Conservation (phyloP, 805 yeast species). For the Pichia phayaonensis region DNA sequence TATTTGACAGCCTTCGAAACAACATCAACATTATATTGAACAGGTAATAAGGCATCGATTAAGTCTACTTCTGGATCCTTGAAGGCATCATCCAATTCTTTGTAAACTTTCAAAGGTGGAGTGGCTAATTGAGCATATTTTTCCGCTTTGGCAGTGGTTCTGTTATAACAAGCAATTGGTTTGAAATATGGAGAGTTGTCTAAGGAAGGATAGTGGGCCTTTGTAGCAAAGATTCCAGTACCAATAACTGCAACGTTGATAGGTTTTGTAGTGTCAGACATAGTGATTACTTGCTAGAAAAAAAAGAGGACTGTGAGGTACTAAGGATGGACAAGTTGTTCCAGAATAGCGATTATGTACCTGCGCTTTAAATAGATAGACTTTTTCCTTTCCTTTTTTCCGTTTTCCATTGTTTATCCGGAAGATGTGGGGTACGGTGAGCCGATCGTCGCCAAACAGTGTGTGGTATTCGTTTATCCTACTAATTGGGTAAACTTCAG, state of each 20-base stretch:
- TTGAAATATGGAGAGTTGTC: constrained; percentile 44
- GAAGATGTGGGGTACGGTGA: too few relatives aligned
- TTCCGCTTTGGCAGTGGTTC: constrained; percentile 80
- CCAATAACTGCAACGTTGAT: constrained; percentile 64
- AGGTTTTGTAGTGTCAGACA: background rate
- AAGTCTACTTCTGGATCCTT: constrained; percentile 61
- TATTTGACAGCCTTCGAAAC: constrained; percentile 64
- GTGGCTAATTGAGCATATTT: constrained; percentile 48
- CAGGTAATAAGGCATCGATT: constrained; percentile 87
- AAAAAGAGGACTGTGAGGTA: background rate
- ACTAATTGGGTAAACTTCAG: too few relatives aligned
- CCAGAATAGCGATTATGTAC: too few relatives aligned
- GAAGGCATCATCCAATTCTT: constrained; percentile 56
- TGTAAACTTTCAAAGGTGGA: constrained; percentile 53
- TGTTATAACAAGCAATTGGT: constrained; percentile 69
- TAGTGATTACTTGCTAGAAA: background rate
- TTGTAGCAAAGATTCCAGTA: constrained; percentile 84
- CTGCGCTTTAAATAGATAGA: too few relatives aligned
- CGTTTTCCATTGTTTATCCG: too few relatives aligned
- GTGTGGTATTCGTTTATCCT: too few relatives aligned
- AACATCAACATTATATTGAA: constrained; percentile 62
- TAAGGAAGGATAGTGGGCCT: constrained; percentile 71
- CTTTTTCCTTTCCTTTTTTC: too few relatives aligned
- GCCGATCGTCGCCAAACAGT: constrained; percentile 1
- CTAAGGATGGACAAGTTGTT: too few relatives aligned